Percentiles rank a stretch among this genome's conserved stretches.
Conservation (phyloP, 139 green algal species). For the Tetradesmus lagerheimii region DNA sequence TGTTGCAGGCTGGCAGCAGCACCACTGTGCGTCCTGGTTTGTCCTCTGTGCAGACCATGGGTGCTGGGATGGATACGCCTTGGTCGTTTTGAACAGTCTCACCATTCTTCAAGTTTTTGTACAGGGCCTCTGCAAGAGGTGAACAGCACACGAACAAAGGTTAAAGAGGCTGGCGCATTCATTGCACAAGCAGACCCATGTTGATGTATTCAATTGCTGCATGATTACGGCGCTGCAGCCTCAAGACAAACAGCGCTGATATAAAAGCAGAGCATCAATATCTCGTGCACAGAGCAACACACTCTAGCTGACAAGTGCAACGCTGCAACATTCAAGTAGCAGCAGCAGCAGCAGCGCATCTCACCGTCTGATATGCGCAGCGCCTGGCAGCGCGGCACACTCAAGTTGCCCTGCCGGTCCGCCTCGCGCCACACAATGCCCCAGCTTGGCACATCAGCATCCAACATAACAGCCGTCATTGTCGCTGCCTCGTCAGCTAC, state of each 20-base stretch:
- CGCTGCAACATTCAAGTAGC: neutral
- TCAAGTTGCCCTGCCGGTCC: constrained; percentile 50
- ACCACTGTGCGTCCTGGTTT: constrained; percentile 39
- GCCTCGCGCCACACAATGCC: constrained; percentile 57
- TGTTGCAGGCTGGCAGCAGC: constrained; percentile 29
- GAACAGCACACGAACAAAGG: neutral
- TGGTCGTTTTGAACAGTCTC: neutral
- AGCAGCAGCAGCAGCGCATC: neutral
- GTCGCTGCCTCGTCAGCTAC: constrained; percentile 50
- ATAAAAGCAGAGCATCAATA: neutral
- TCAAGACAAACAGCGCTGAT: no score
- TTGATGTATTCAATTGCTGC: no score
- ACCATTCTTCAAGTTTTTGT: constrained; percentile 10
- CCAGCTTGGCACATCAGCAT: constrained; percentile 33
- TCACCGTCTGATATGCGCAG: constrained; percentile 9
- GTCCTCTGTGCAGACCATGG: constrained; percentile 21
- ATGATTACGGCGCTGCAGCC: no score
- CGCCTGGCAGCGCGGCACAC: constrained; percentile 30
- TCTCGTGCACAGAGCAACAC: neutral
- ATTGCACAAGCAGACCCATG: no score
- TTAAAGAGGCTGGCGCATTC: no score
- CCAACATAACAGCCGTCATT: constrained; percentile 49
- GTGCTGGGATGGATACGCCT: constrained; percentile 19
- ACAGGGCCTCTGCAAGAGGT: neutral
- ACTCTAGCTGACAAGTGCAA: neutral